A percentile compares a stretch with the other conserved stretches of the same genome.
Evolutionary conservation across 208 protist genomes (phyloP).

Genomic region (Balamuthia mandrillaris): DNA sequence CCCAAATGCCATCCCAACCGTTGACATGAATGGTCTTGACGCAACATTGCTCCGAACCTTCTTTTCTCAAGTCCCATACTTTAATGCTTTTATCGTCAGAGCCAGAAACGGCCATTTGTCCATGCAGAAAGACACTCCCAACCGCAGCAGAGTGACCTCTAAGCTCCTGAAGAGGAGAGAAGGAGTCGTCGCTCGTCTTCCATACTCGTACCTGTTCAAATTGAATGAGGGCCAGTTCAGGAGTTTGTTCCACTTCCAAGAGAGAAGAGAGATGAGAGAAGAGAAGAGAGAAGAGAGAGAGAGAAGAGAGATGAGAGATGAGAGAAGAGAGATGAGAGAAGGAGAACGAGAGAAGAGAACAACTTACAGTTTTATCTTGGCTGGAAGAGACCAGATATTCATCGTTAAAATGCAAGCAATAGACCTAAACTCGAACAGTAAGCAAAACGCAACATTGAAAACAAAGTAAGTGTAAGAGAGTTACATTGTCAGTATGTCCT

Average conservation of each 20-base stretch:
- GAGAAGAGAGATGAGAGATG: too few relatives aligned
- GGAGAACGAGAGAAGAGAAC: too few relatives aligned
- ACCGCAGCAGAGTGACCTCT: neutral
- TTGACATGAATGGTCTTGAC: neutral
- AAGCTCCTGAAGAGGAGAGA: neutral
- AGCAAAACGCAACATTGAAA: too few relatives aligned
- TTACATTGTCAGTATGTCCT: too few relatives aligned
- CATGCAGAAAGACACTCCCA: neutral
- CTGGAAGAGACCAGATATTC: slow-evolving; percentile 7
- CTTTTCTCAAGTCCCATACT: neutral
- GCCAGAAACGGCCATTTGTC: neutral
- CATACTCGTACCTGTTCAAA: too few relatives aligned
- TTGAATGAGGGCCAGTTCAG: too few relatives aligned
- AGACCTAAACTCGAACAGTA: neutral
- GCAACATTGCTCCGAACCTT: neutral
- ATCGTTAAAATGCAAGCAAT: slow-evolving; percentile 2
- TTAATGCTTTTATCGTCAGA: slow-evolving; percentile 17
- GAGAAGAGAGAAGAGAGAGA: too few relatives aligned
- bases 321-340: too few relatives aligned
- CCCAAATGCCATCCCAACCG: neutral
- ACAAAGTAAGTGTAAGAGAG: too few relatives aligned
- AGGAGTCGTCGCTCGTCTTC: neutral
- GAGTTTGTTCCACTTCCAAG: too few relatives aligned
- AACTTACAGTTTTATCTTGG: neutral
- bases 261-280: too few relatives aligned